Percentiles rank a stretch among this genome's conserved stretches.
Conservation (phyloP, 176 grass and related monocot species). For the Leersia perrieri region DNA sequence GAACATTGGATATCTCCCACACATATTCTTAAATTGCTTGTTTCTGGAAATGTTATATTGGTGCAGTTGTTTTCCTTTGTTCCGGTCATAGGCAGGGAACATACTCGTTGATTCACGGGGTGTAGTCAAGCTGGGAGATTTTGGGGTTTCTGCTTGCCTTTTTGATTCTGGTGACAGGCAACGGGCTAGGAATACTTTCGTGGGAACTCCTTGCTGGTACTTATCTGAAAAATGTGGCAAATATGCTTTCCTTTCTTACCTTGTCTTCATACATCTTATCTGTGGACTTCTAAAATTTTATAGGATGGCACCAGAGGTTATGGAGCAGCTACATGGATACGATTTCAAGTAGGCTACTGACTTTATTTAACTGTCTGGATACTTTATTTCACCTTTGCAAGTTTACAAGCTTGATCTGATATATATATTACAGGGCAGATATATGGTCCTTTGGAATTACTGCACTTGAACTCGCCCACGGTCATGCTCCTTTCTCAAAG, state of each 20-base stretch:
- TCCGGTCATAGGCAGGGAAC: slow-evolving; percentile 81
- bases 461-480: slow-evolving; percentile 96
- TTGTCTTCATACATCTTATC: slow-evolving; percentile 22
- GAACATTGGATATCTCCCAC: neutral
- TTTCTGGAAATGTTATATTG: neutral
- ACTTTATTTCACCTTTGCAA: neutral
- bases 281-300: slow-evolving; percentile 23
- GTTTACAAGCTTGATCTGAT: slow-evolving; percentile 24
- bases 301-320: slow-evolving; percentile 99
- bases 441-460: slow-evolving; percentile 99
- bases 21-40: neutral
- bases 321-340: slow-evolving; percentile 89
- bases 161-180: slow-evolving; percentile 92
- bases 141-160: slow-evolving; percentile 97
- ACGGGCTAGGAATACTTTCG: slow-evolving; percentile 87
- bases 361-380: slow-evolving; percentile 25
- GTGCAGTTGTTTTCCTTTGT: slow-evolving; percentile 12
- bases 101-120: slow-evolving; percentile 79
- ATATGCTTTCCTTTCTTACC: slow-evolving; percentile 8
- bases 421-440: slow-evolving; percentile 77
- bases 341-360: slow-evolving; percentile 79
- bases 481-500: slow-evolving; percentile 95
- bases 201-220: slow-evolving; percentile 98
- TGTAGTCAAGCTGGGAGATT: slow-evolving; percentile 91
- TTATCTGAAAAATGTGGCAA: slow-evolving; percentile 22